A percentile compares a stretch with the other conserved stretches of the same genome.
These are phyloP conservation scores for Annulohypoxylon nitens DNA, from an alignment of 495 filamentous ascomycete genomes.

Conservation along the genomic window DNA sequence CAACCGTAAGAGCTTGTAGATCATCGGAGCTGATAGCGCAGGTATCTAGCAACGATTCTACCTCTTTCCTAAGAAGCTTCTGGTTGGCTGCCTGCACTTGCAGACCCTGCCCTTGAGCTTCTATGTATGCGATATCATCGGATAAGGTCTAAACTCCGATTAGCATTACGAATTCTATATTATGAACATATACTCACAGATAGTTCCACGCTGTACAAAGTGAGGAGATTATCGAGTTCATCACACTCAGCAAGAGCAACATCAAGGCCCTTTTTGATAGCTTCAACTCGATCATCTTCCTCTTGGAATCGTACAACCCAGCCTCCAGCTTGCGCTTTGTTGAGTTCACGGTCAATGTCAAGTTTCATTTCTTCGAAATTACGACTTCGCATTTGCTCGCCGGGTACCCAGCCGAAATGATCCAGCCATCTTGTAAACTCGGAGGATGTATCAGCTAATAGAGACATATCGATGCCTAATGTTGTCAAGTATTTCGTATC, in stretches of 20 bases:
- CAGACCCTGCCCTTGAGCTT: conserved; percentile 94
- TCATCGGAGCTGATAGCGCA: conserved; percentile 85
- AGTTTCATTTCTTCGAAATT: conserved; percentile 86
- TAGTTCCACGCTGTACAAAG: conserved; percentile 92
- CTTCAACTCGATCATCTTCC: conserved; percentile 87
- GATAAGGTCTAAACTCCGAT: conserved; percentile 79
- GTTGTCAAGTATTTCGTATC: conserved; percentile 83
- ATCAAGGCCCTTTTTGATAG: conserved; percentile 86
- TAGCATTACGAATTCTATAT: conserved; percentile 44
- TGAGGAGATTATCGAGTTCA: conserved; percentile 91
- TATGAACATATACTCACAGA: conserved; percentile 71
- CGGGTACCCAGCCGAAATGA: conserved; percentile 90
- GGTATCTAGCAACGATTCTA: conserved; percentile 83
- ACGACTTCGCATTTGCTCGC: conserved; percentile 74
- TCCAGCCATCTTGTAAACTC: conserved; percentile 81
- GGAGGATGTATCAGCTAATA: conserved; percentile 74
- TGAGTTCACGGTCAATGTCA: conserved; percentile 87
- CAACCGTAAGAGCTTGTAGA: conserved; percentile 77
- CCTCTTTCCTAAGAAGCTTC: conserved; percentile 89
- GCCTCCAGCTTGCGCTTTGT: conserved; percentile 89
- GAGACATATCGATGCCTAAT: conserved; percentile 76
- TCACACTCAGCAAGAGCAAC: conserved; percentile 92
- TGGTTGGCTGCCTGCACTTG: conserved; percentile 98
- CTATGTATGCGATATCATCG: conserved; percentile 96
- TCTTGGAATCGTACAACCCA: conserved; percentile 91